Evolutionary conservation across 2,329 filamentous ascomycete genomes (phyloP).

Genomic region (Orbilia brochopaga): DNA sequence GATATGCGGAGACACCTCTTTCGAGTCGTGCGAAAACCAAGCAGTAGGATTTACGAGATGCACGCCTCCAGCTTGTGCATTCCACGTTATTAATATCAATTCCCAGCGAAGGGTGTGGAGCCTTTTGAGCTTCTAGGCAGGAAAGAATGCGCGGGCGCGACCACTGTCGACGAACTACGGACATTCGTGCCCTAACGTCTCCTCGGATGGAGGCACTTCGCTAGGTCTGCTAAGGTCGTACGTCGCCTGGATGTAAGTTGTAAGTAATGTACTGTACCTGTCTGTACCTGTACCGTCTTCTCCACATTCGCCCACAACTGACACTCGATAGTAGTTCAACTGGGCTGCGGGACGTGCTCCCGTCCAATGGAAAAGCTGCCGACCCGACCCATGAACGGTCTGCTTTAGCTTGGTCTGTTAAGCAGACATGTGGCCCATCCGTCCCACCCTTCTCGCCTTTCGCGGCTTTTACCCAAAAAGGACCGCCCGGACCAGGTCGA

Average conservation of each 20-base stretch:
- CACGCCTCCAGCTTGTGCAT: too few species aligned
- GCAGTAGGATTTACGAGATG: too few species aligned
- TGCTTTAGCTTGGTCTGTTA: constrained; percentile 24
- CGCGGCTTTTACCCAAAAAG: constrained; percentile 47
- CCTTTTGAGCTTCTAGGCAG: neutral
- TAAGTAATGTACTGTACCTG: too few species aligned
- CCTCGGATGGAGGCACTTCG: too few species aligned
- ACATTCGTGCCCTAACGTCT: too few species aligned
- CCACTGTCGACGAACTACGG: too few species aligned
- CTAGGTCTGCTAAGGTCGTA: constrained; percentile 10
- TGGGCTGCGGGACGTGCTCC: constrained; percentile 1
- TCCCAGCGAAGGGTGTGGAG: neutral
- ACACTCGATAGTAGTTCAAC: neutral
- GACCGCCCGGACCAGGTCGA: neutral
- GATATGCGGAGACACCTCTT: constrained; percentile 35
- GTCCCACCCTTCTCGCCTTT: constrained; percentile 34
- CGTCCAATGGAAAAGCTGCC: constrained; percentile 44
- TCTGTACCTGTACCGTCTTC: too few species aligned
- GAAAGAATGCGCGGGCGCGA: constrained; percentile 8
- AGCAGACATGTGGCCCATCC: constrained; percentile 37
- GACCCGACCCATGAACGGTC: constrained; percentile 39
- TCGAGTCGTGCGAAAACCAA: neutral
- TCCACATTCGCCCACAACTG: too few species aligned
- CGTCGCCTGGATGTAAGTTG: neutral
- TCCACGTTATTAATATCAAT: neutral